Evolutionary conservation across 1,139 yeast genomes (phyloP), one percentile per base, ranked within the genome.

Genomic region (Torulaspora pretoriensis): DNA sequence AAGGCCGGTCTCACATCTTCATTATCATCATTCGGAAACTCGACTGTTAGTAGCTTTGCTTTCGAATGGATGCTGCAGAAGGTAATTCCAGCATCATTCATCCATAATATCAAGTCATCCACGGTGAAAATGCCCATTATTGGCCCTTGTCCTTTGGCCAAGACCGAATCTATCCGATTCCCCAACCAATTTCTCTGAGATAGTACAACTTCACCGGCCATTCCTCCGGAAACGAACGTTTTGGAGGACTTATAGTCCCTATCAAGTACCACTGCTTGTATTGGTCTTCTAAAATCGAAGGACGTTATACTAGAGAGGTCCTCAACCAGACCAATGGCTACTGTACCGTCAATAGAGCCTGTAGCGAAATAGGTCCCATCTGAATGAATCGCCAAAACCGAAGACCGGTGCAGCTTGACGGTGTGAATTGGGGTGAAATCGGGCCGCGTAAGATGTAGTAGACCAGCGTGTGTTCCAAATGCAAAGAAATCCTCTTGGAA

Each of bases 261-360:
- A 54, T 87, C 95, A 4, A 94, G 64, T 0, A 90, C 84, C 3
- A 92, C 94, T 0, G 95, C 80, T 61, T 89, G 95, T 0, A 94
- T 78, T 0, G 98, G 97, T 27, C 97, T 69, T 57, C 85, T 83
- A 63, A 89, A 87, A 63, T 89, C 95, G 53, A 78, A 84, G 1
- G 89, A 89, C 0, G 77, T 72, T 3, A 84, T 77, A 54, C 83
- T 94, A 24, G 73, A 69, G 14, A 76, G 78, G 49, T 83, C 88
- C 1, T 54, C 50, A 0, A 85, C 69, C 0, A 90, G 77, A 0
- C 96, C 94, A 8, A 90, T 77, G 0, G 87, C 89, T 0, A 90
- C 84, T 0, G 96, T 85, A 0, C 98, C 97, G 61, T 92, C 97
- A 72, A 90, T 83, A 0, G 97, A 88, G 0, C 90, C 96, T 0